Percentiles rank a stretch among this genome's conserved stretches.
phyloP scores from a whole-genome alignment of 148 eudicot species.

The Rhododendron griersonianum region DNA sequence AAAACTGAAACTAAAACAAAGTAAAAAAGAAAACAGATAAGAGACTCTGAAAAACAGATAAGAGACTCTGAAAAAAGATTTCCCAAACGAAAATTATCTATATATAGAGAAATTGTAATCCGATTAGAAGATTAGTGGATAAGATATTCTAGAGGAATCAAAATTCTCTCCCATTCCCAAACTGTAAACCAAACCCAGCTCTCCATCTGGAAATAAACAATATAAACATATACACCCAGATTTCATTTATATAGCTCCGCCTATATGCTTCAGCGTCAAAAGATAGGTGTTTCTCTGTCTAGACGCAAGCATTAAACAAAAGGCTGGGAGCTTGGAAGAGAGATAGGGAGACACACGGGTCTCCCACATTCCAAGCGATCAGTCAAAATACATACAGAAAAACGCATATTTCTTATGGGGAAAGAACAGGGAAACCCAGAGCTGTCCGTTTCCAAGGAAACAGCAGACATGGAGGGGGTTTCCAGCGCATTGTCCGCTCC shows the following conservation, averaged over 20 bases:
- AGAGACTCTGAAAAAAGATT: neutral
- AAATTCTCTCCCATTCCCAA: too few relatives aligned
- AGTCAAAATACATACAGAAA: neutral
- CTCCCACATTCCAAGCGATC: slow-evolving; percentile 1
- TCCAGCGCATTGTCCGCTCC: slow-evolving; percentile 16
- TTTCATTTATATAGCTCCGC: neutral
- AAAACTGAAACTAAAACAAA: neutral
- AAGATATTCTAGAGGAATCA: neutral
- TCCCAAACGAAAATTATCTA: neutral
- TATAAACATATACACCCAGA: too few relatives aligned
- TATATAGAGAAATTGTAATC: neutral
- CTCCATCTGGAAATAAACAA: too few relatives aligned
- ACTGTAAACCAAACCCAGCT: too few relatives aligned
- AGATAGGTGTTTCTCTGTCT: neutral
- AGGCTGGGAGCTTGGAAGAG: neutral
- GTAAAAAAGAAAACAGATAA: neutral
- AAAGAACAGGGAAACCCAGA: slow-evolving; percentile 24
- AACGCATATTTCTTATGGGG: slow-evolving; percentile 13
- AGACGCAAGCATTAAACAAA: neutral
- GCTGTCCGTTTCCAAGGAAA: slow-evolving; percentile 26
- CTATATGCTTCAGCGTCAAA: neutral
- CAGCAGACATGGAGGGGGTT: slow-evolving; percentile 23
- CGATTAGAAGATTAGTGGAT: neutral
- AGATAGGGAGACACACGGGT: neutral
- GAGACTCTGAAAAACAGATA: neutral